A percentile compares a stretch with the other conserved stretches of the same genome.
Evolutionary conservation across 179 eudicot genomes (phyloP).

Genomic region (Silene noctiflora): DNA sequence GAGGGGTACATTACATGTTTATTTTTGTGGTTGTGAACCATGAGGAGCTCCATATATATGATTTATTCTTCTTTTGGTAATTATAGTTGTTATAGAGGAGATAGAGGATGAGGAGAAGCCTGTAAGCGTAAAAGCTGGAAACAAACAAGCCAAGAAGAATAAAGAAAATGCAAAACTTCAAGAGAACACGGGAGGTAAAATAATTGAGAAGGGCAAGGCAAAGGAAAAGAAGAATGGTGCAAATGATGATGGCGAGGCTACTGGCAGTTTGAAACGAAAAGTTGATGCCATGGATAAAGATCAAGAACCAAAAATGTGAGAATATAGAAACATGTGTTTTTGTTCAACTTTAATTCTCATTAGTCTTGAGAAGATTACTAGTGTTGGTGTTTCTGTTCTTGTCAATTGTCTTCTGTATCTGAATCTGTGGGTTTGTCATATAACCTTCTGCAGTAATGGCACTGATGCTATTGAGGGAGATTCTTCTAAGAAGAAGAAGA

Average conservation of each 20-base stretch:
- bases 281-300: conserved; percentile 33
- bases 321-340: neutral
- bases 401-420: neutral
- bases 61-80: conserved; percentile 7
- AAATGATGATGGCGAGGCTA: conserved; percentile 21
- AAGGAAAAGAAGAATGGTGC: conserved; percentile 34
- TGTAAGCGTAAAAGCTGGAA: conserved; percentile 28
- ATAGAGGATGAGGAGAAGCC: conserved; percentile 43
- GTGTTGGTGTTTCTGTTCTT: neutral
- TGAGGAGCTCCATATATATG: conserved; percentile 6
- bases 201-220: conserved; percentile 11
- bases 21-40: neutral
- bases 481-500: conserved; percentile 37
- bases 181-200: conserved; percentile 15
- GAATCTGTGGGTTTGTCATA: conserved; percentile 1
- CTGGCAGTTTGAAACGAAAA: conserved; percentile 33
- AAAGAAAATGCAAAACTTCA: conserved; percentile 24
- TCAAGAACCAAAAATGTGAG: conserved; percentile 48
- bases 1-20: neutral
- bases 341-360: neutral
- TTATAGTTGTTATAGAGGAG: conserved; percentile 58
- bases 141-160: conserved; percentile 49
- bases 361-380: neutral
- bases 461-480: conserved; percentile 31
- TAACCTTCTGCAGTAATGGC: conserved; percentile 21